phyloP scores from a whole-genome alignment of 768 basidiomycete species.

The Pleurotus djamor region DNA sequence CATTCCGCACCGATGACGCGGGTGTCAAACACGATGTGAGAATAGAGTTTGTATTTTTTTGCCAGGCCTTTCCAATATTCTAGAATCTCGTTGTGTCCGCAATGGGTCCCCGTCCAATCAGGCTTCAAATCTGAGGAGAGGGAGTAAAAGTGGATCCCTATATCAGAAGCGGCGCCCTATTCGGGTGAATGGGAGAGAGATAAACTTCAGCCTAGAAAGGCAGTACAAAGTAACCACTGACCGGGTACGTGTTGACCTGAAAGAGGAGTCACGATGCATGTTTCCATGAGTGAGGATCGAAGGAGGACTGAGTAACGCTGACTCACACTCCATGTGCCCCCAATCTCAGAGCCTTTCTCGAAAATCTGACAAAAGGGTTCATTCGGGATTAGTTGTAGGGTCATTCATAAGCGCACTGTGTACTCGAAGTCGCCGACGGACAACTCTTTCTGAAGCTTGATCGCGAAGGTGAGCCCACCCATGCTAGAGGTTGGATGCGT shows the following conservation, averaged over 20 bases:
- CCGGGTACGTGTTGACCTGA: constrained; percentile 26
- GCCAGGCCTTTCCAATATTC: constrained; percentile 39
- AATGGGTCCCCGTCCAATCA: constrained; percentile 41
- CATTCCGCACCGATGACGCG: constrained; percentile 44
- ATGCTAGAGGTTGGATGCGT: constrained; percentile 20
- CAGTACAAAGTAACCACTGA: neutral
- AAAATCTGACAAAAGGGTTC: constrained; percentile 33
- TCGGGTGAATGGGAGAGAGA: neutral
- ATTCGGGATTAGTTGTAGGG: neutral
- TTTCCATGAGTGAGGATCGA: neutral
- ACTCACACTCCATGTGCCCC: constrained; percentile 50
- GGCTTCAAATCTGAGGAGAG: constrained; percentile 46
- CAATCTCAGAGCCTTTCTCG: constrained; percentile 41
- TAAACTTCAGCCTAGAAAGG: too few relatives aligned
- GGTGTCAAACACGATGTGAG: constrained; percentile 39
- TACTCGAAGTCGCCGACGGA: constrained; percentile 36
- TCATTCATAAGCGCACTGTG: too few relatives aligned
- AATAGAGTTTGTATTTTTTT: constrained; percentile 37
- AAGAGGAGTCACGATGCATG: neutral
- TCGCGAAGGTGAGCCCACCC: constrained; percentile 41
- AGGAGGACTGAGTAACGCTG: constrained; percentile 1
- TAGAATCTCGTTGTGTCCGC: constrained; percentile 37
- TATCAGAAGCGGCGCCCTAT: constrained; percentile 44
- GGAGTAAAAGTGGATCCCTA: constrained; percentile 39
- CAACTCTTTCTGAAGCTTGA: constrained; percentile 30